Base-by-base conservation (phyloP, 139 green algal genomes). In the Chlamydomonas schloesseri region DNA sequence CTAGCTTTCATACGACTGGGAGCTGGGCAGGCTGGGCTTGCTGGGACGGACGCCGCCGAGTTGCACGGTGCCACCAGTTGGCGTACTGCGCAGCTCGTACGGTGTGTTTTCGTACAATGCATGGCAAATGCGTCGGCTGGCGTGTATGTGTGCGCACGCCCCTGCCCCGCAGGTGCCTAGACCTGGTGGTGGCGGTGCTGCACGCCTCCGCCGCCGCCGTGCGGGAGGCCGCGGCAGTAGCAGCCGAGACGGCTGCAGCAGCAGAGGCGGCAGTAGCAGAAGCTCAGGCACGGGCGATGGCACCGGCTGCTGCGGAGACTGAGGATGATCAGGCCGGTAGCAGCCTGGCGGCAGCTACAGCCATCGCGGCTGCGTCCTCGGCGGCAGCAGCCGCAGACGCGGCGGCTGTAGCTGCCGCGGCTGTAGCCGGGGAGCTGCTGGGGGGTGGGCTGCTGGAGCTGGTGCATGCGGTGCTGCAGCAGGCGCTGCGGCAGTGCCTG, bases 401-500 rank as follows among this genome's bases (percentile, higher is more conserved):
- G 42, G 42, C 42, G 42, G 42, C 42, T 50, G 42, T 50, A 50
- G 42, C 42, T 13, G 42, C 42, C 8, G 42, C 42, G 42, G 42
- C 42, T 13, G 42, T 50, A 50, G 42, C 42, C 8, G 42, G n/a
- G 70, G 70, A 55, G 28, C 37, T 83, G 76, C 29, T 83, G 60
- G 37, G n/a, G 2, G 42, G 60, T 11, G 76, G 76, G 26, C 76
- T 83, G 76, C 28, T 83, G 76, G 76, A 47, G 60, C 60, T 83
- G 62, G 11, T 83, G 36, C 76, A 83, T 26, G 55, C 26, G 37
- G 28, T 62, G 31, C 26, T 83, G 36, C 26, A 29, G 5, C 76
- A 83, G 60, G 76, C 76, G 24, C 60, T 83, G 37, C 24, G 24
- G 18, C 31, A 34, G 23, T 58, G 57, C 34, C 26, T 82, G 75